These are phyloP conservation scores for Solanum okadae DNA, from an alignment of 257 asterid species.

Conservation along the genomic window DNA sequence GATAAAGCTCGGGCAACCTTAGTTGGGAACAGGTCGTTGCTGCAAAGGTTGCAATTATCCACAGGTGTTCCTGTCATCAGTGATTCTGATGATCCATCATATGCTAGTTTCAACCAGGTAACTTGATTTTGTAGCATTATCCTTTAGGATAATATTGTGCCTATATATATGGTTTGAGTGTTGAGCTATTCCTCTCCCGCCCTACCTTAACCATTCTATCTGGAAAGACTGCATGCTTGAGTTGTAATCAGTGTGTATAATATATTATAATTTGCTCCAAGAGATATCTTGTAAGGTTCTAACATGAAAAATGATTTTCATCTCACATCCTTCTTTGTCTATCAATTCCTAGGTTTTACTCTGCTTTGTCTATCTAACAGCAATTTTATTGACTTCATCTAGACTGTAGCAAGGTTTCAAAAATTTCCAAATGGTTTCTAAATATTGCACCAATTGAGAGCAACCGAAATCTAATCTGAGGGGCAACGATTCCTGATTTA, in stretches of 20 bases:
- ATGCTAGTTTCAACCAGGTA: slow-evolving; percentile 70
- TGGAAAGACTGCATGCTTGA: neutral
- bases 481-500: slow-evolving; percentile 21
- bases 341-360: neutral
- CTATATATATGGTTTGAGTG: neutral
- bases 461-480: slow-evolving; percentile 22
- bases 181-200: neutral
- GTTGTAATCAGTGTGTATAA: neutral
- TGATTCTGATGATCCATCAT: slow-evolving; percentile 60
- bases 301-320: neutral
- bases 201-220: neutral
- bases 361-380: neutral
- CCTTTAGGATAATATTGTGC: neutral
- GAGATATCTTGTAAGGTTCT: neutral
- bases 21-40: slow-evolving; percentile 65
- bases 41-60: slow-evolving; percentile 69
- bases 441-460: slow-evolving; percentile 35
- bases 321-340: neutral
- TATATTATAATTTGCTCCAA: neutral
- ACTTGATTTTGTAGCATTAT: neutral
- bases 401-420: slow-evolving; percentile 25
- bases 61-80: slow-evolving; percentile 41
- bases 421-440: slow-evolving; percentile 39
- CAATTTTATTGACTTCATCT: neutral
- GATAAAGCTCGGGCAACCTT: slow-evolving; percentile 75